Evolutionary conservation across 2,329 filamentous ascomycete species (phyloP).

Genomic region (Alternaria sp.): DNA sequence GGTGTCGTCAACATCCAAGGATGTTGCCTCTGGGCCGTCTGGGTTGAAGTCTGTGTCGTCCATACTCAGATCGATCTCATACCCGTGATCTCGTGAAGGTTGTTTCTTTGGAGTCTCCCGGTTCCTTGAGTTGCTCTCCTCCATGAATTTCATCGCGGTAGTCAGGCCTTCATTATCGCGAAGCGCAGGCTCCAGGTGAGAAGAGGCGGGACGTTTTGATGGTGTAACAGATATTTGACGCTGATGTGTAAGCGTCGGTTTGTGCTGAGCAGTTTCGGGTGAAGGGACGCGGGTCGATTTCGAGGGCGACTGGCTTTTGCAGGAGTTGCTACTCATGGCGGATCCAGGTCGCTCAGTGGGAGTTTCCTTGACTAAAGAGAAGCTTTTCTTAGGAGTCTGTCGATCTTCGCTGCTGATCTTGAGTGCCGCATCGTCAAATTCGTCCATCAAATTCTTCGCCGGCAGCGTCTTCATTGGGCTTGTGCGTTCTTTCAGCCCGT

Average conservation of each 20-base stretch:
- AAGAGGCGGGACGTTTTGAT: conserved; percentile 32
- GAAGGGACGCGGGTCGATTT: conserved; percentile 40
- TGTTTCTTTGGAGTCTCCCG: conserved; percentile 35
- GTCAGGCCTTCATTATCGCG: conserved; percentile 53
- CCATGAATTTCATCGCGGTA: conserved; percentile 48
- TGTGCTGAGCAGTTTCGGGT: conserved; percentile 26
- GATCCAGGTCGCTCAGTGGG: conserved; percentile 37
- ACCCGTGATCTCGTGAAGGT: conserved; percentile 31
- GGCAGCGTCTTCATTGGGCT: conserved; percentile 46
- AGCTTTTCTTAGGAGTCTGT: conserved; percentile 34
- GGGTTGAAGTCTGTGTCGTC: conserved; percentile 47
- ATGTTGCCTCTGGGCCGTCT: conserved; percentile 43
- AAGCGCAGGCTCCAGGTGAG: conserved; percentile 36
- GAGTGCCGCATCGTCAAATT: conserved; percentile 35
- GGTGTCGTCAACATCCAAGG: conserved; percentile 68
- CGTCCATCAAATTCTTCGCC: conserved; percentile 39
- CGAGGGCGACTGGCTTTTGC: conserved; percentile 41
- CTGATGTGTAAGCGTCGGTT: conserved; percentile 23
- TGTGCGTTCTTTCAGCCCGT: conserved; percentile 37
- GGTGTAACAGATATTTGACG: conserved; percentile 29
- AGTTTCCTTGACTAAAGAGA: conserved; percentile 38
- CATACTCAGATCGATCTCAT: conserved; percentile 34
- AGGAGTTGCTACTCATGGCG: conserved; percentile 37
- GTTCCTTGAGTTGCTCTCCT: conserved; percentile 37
- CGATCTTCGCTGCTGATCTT: conserved; percentile 13